A percentile compares a stretch with the other conserved stretches of the same genome.
phyloP scores from a whole-genome alignment of 176 grass and related monocot genomes.

The Saccharum officinarum region DNA sequence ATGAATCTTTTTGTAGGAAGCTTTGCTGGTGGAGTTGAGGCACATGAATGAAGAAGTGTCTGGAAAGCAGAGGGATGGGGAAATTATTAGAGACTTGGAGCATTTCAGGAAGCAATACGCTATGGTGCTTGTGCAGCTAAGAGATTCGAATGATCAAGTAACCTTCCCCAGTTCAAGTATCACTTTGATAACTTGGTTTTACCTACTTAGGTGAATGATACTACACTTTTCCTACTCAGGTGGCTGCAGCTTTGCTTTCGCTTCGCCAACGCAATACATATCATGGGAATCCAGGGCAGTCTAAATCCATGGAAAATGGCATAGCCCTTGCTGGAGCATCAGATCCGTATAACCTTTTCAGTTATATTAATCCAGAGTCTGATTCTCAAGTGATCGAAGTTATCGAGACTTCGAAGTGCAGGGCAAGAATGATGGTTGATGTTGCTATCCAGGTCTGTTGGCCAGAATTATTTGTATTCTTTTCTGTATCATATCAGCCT shows the following conservation, averaged over 20 bases:
- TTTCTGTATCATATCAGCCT: background rate
- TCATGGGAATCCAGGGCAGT: conserved; percentile 63
- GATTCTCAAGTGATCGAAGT: conserved; percentile 91
- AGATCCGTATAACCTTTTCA: conserved; percentile 47
- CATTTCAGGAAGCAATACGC: conserved; percentile 94
- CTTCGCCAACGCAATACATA: conserved; percentile 91
- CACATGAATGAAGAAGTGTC: conserved; percentile 98
- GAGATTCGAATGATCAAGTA: conserved; percentile 96
- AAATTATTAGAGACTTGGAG: conserved; percentile 76
- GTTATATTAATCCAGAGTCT: conserved; percentile 75
- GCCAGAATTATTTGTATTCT: conserved; percentile 10
- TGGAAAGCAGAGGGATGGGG: conserved; percentile 81
- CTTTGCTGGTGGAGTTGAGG: conserved; percentile 87
- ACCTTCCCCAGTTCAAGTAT: conserved; percentile 9
- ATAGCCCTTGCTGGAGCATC: conserved; percentile 52
- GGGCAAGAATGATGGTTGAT: conserved; percentile 92
- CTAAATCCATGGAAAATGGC: conserved; percentile 62
- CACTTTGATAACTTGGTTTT: conserved; percentile 19
- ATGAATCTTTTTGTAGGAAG: conserved; percentile 66
- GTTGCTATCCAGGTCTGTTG: conserved; percentile 82
- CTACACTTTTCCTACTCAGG: conserved; percentile 50
- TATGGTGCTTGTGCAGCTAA: conserved; percentile 91
- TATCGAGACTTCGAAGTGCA: conserved; percentile 77
- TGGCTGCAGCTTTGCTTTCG: conserved; percentile 79
- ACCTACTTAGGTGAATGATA: conserved; percentile 1